Conservation (phyloP, 257 asterid genomes). For the Plantago major region DNA sequence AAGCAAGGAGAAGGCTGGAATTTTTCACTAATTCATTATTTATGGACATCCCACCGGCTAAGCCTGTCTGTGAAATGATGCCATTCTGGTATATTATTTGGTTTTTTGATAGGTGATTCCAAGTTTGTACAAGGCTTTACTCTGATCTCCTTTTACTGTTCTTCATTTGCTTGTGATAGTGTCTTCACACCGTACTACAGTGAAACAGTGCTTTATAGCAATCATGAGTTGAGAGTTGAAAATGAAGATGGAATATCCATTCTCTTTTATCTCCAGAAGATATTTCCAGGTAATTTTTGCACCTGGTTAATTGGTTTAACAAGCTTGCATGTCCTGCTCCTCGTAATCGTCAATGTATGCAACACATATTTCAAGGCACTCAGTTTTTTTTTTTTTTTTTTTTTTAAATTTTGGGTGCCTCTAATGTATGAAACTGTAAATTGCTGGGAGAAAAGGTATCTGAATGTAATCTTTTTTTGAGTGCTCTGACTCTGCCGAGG, state of each 20-base stretch:
- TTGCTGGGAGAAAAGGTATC: no score
- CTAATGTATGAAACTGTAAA: no score
- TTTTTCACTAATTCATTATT: slow-evolving; percentile 89
- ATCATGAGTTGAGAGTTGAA: slow-evolving; percentile 78
- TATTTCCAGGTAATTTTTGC: slow-evolving; percentile 71
- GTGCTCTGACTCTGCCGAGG: no score
- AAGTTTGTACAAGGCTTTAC: slow-evolving; percentile 12
- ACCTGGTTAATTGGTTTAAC: no score
- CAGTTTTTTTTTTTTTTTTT: no score
- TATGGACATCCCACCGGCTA: slow-evolving; percentile 93
- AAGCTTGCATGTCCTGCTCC: slow-evolving; percentile 4
- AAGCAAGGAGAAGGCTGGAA: slow-evolving; percentile 89
- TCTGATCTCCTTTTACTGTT: slow-evolving; percentile 23
- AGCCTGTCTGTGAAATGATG: slow-evolving; percentile 88
- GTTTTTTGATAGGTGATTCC: slow-evolving; percentile 5
- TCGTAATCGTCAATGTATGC: no score
- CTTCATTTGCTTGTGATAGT: slow-evolving; percentile 39
- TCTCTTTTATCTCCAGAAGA: slow-evolving; percentile 92
- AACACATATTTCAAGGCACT: no score
- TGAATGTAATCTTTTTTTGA: no score
- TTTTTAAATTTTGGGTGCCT: no score
- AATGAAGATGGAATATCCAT: slow-evolving; percentile 98
- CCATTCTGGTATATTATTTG: slow-evolving; percentile 67
- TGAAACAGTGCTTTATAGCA: slow-evolving; percentile 96
- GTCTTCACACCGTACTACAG: slow-evolving; percentile 99